phyloP scores from a whole-genome alignment of 164 flowering plant genomes.

The Chimonanthus salicifolius region DNA sequence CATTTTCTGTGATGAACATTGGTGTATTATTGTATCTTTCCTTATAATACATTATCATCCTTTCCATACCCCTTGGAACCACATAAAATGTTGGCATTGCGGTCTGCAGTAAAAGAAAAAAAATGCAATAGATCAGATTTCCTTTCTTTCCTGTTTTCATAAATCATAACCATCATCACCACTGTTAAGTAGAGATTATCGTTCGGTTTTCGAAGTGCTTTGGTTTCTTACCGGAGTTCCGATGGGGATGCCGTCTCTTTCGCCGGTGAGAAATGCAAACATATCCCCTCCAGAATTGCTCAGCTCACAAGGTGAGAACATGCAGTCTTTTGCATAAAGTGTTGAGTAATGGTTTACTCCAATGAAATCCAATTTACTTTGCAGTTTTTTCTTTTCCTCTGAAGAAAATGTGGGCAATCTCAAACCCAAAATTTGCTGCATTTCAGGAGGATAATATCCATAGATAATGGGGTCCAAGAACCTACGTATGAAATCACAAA shows the following conservation, averaged over 20 bases:
- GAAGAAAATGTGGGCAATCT: constrained; percentile 23
- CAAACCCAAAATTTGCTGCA: constrained; percentile 21
- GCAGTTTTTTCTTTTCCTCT: constrained; percentile 18
- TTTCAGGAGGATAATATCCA: constrained; percentile 40
- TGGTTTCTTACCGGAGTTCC: constrained; percentile 12
- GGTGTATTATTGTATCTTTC: constrained; percentile 21
- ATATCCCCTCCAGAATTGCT: neutral
- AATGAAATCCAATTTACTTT: constrained; percentile 31
- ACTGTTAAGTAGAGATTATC: neutral
- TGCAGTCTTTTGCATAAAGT: constrained; percentile 19
- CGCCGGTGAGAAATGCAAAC: constrained; percentile 4
- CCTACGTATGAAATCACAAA: constrained; percentile 11
- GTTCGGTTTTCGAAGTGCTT: too few species aligned
- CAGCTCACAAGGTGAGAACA: constrained; percentile 6
- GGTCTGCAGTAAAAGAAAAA: constrained; percentile 3
- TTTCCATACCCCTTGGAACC: constrained; percentile 15
- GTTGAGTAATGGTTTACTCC: constrained; percentile 25
- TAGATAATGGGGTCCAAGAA: constrained; percentile 34
- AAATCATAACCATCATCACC: neutral
- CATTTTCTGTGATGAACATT: constrained; percentile 25
- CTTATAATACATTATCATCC: constrained; percentile 8
- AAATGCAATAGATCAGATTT: neutral
- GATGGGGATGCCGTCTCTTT: constrained; percentile 16
- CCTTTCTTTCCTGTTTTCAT: neutral
- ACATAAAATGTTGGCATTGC: constrained; percentile 10